Evolutionary conservation across 768 basidiomycete species (phyloP), one percentile per base, ranked within the genome.

Genomic region (Candolleomyces aberdarensis): DNA sequence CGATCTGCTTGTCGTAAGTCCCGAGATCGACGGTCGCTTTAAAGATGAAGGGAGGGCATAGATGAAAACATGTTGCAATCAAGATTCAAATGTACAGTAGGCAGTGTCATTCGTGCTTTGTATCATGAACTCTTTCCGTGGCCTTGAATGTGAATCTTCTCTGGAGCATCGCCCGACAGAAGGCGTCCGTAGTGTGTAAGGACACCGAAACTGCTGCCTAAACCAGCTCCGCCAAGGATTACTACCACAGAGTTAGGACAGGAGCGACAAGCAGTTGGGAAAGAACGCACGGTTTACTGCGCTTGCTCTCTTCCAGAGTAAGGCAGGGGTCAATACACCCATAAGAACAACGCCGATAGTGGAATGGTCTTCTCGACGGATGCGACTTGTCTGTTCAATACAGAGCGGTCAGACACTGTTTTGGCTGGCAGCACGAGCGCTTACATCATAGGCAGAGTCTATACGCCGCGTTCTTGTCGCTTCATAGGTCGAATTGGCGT

Each of bases 291-390:
- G 67, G 65, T 91, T 84, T n/a, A 86, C 72, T 15, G 78, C 69
- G 39, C 73, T 77, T 36, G 88, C 89, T 57, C 82, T 80, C 53
- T 83, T 91, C 89, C 89, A 93, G 54, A 92, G 77, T 31, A 92
- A 56, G 3, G 89, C 87, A 3, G 92, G 87, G 4, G 80, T 82
- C 3, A 92, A 69, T 14, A 88, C 81, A 15, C 82, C 83, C 59
- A 79, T 82, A 20, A 94, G 72, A 51, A 92, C 67, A 19, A 80
- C 80, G 26, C 92, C 92, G 50, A 93, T 89, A 1, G 84, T 91
- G 20, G 89, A 81, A 68, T 91, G 86, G 70, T 93, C 92, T 58
- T 91, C 85, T 51, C 81, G 78, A 63, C 90, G 78, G 56, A 90
- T 72, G 20, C 82, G 78, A 46, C 77, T 74, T 14, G 79, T 82